Conservation (phyloP, 495 filamentous ascomycete genomes). For the Collariella sp. region DNA sequence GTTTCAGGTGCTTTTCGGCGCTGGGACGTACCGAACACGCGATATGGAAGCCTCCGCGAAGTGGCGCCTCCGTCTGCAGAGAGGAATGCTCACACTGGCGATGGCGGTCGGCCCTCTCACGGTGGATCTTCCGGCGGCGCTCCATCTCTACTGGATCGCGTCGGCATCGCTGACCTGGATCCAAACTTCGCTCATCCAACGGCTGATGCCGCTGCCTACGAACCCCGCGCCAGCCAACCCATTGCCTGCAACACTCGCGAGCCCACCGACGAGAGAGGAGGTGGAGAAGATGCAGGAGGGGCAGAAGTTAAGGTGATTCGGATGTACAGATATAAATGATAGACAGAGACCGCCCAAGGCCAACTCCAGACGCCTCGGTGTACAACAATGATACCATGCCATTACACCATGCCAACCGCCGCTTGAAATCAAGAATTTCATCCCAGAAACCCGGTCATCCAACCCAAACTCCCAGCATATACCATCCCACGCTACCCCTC, state of each 20-base stretch:
- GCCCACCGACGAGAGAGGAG: constrained; percentile 12
- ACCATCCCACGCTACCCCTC: neutral
- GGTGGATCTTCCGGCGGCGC: constrained; percentile 48
- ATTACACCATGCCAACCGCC: neutral
- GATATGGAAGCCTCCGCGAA: too few species aligned
- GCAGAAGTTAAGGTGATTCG: neutral
- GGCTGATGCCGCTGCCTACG: constrained; percentile 23
- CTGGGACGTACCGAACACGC: too few species aligned
- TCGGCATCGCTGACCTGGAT: constrained; percentile 24
- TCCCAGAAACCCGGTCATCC: neutral
- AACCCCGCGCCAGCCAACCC: neutral
- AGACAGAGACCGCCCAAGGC: constrained; percentile 8
- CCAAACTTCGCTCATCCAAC: constrained; percentile 4
- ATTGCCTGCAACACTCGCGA: too few species aligned
- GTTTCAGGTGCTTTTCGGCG: constrained; percentile 13
- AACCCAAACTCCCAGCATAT: neutral
- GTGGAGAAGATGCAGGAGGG: neutral
- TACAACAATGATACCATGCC: constrained; percentile 6
- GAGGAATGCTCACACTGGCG: constrained; percentile 31
- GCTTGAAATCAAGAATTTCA: neutral
- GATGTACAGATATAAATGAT: constrained; percentile 4
- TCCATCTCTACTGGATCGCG: constrained; percentile 67
- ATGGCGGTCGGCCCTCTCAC: constrained; percentile 41
- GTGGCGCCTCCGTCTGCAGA: constrained; percentile 21
- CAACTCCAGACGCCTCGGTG: constrained; percentile 16